Conservation (phyloP, 2,329 filamentous ascomycete genomes). For the Aspergillus flavus region DNA sequence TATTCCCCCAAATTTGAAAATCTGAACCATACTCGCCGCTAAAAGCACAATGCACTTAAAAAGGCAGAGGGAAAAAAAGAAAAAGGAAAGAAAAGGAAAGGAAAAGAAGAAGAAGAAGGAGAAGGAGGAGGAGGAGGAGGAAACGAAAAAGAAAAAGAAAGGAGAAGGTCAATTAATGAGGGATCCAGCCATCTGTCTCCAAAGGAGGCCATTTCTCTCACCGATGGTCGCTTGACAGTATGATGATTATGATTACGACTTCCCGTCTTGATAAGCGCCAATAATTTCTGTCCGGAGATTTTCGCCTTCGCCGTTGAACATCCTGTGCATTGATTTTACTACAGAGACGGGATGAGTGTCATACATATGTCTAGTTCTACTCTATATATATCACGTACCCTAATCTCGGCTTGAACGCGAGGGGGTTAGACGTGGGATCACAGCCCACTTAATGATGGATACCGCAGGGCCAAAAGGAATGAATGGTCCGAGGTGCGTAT, state of each 20-base stretch:
- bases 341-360: not conserved
- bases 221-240: not conserved
- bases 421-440: conserved; percentile 3
- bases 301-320: not conserved
- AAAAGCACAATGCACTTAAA: not conserved
- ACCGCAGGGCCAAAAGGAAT: not conserved
- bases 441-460: not conserved
- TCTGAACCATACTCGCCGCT: not conserved
- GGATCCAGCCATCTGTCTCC: not conserved
- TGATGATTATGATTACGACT: not conserved
- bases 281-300: not conserved
- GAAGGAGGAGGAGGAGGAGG: not conserved
- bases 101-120: not conserved
- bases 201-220: not conserved
- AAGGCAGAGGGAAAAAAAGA: not conserved
- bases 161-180: not conserved
- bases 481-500: not conserved
- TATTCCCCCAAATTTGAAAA: conserved; percentile 9
- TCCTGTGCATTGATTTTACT: not conserved
- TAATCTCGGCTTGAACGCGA: conserved; percentile 11
- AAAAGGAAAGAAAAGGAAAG: not conserved
- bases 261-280: not conserved
- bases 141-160: not conserved
- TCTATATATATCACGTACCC: not conserved
- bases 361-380: not conserved